These are phyloP conservation scores for Dactylis glomerata DNA, from an alignment of 176 grass and related monocot species.

Conservation along the genomic window DNA sequence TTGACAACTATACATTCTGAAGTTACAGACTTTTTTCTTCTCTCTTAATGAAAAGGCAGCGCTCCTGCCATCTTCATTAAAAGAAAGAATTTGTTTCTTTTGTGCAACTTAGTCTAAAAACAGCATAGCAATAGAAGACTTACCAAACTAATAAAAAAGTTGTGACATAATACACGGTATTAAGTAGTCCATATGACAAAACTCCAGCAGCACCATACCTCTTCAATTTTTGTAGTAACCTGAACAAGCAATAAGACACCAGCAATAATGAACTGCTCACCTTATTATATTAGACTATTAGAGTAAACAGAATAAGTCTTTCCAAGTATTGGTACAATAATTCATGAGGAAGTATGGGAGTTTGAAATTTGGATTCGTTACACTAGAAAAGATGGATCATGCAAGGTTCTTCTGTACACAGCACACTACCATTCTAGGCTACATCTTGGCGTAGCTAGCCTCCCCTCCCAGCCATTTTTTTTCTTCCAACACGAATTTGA, in stretches of 20 bases:
- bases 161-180: slow-evolving; percentile 85
- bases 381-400: not conserved
- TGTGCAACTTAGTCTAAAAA: not conserved
- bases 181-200: slow-evolving; percentile 93
- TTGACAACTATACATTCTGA: not conserved
- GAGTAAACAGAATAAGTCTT: not conserved
- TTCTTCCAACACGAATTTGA: not conserved
- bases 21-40: too few species aligned
- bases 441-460: not conserved
- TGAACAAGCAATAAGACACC: slow-evolving; percentile 13
- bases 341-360: not conserved
- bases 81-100: too few species aligned
- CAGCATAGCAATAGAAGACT: slow-evolving; percentile 1
- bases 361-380: not conserved
- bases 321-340: not conserved
- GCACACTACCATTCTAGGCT: not conserved
- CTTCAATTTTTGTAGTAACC: slow-evolving; percentile 71
- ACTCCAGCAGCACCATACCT: slow-evolving; percentile 89
- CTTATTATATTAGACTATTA: not conserved
- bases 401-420: not conserved
- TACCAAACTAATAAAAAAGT: slow-evolving; percentile 90
- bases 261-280: not conserved
- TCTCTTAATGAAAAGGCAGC: too few species aligned
- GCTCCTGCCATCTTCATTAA: too few species aligned
- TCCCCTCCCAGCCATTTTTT: not conserved